Conservation (phyloP, 202 grass and related monocot genomes). For the Eragrostis tef region DNA sequence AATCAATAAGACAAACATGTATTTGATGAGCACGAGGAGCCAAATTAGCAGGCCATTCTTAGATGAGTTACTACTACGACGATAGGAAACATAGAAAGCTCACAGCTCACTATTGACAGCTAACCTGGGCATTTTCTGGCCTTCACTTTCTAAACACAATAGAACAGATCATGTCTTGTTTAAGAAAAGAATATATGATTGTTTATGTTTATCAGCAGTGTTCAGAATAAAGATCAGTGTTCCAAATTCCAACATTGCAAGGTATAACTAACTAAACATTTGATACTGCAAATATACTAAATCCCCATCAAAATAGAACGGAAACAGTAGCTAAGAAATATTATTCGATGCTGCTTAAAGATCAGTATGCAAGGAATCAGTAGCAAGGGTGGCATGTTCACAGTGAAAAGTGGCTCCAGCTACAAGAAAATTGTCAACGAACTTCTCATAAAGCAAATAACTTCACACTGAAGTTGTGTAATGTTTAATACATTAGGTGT, state of each 20-base stretch:
- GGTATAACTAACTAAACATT: background rate
- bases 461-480: slow-evolving; percentile 26
- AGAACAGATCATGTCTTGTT: background rate
- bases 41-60: slow-evolving; percentile 17
- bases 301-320: background rate
- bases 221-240: background rate
- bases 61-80: slow-evolving; percentile 17
- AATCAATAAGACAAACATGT: slow-evolving; percentile 8
- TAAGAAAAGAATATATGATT: background rate
- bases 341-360: slow-evolving; percentile 13
- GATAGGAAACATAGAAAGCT: slow-evolving; percentile 5
- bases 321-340: slow-evolving; percentile 31
- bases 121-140: background rate
- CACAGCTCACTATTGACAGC: slow-evolving; percentile 13
- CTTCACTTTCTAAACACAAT: slow-evolving; percentile 19
- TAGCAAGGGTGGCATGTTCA: slow-evolving; percentile 11
- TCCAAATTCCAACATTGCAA: slow-evolving; percentile 24
- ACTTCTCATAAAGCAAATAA: background rate
- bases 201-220: slow-evolving; percentile 3
- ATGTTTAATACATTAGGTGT: slow-evolving; percentile 38
- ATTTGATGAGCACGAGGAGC: slow-evolving; percentile 34
- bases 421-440: slow-evolving; percentile 2
- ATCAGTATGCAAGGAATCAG: background rate
- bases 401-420: background rate
- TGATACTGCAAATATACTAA: slow-evolving; percentile 17